phyloP scores from a whole-genome alignment of 768 basidiomycete species.

The Scleroderma citrinum region DNA sequence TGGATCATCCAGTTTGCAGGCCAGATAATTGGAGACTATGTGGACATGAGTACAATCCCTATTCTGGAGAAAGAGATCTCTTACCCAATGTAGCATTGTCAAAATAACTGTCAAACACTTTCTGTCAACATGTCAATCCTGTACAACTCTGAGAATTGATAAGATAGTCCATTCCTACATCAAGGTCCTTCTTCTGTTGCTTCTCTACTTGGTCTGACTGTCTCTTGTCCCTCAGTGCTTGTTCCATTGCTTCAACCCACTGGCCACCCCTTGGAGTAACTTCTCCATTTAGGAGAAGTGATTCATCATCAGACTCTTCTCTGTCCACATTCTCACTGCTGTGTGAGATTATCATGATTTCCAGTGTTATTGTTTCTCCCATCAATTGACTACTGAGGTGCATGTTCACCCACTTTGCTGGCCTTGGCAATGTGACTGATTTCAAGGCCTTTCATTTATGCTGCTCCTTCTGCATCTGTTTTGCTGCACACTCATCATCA shows the following conservation, averaged over 20 bases:
- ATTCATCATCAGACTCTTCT: neutral
- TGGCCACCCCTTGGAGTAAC: neutral
- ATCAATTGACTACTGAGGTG: too few relatives aligned
- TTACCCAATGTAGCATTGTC: constrained; percentile 15
- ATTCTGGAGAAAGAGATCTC: neutral
- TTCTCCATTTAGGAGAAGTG: neutral
- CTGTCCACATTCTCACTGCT: too few relatives aligned
- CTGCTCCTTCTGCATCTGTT: constrained; percentile 3
- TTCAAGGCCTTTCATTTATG: neutral
- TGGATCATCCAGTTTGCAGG: neutral
- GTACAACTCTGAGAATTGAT: constrained; percentile 19
- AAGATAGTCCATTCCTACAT: constrained; percentile 20
- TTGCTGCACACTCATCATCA: constrained; percentile 12
- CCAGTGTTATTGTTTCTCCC: neutral
- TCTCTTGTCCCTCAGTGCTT: neutral
- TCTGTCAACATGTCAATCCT: constrained; percentile 10
- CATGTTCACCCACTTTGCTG: too few relatives aligned
- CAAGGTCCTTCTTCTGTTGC: constrained; percentile 4
- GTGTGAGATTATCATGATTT: neutral
- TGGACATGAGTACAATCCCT: neutral
- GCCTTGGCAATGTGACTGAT: neutral
- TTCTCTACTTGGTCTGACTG: constrained; percentile 3
- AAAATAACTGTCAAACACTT: constrained; percentile 15
- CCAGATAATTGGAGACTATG: constrained; percentile 6
- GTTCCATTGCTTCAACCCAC: neutral